phyloP scores from a whole-genome alignment of 169 alveolate species.

The Neospora caninum region DNA sequence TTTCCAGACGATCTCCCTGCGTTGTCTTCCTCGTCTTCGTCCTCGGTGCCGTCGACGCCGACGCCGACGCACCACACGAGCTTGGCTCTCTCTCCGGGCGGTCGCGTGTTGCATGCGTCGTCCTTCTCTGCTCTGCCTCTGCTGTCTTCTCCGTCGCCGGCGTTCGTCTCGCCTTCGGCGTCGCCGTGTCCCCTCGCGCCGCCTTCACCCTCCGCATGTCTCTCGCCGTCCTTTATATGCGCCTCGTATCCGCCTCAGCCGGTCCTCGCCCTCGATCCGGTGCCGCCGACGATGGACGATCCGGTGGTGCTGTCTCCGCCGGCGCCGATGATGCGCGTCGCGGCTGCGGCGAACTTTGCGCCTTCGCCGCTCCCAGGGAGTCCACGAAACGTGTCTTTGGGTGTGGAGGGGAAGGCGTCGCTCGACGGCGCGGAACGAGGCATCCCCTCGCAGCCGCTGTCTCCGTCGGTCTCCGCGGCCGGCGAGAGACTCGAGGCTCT shows the following conservation, averaged over 20 bases:
- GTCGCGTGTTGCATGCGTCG: neutral
- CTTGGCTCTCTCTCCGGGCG: neutral
- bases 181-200: neutral
- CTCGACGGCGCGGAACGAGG: neutral
- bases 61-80: conserved; percentile 10
- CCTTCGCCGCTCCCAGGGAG: neutral
- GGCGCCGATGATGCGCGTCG: neutral
- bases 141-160: neutral
- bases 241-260: neutral
- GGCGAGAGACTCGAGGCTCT: neutral
- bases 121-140: neutral
- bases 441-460: neutral
- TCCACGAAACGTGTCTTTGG: neutral
- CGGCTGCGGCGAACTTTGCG: conserved; percentile 10
- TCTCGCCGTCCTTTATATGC: neutral
- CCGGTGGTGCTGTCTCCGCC: conserved; percentile 31
- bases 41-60: conserved; percentile 7
- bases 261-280: neutral
- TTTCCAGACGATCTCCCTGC: neutral
- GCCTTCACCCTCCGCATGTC: neutral
- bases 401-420: neutral
- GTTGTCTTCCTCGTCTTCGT: neutral
- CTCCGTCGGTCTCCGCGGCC: neutral
- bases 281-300: conserved; percentile 16
- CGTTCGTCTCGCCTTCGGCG: neutral